phyloP scores from a whole-genome alignment of 352 stramenopile species.

The Pythium insidiosum region DNA sequence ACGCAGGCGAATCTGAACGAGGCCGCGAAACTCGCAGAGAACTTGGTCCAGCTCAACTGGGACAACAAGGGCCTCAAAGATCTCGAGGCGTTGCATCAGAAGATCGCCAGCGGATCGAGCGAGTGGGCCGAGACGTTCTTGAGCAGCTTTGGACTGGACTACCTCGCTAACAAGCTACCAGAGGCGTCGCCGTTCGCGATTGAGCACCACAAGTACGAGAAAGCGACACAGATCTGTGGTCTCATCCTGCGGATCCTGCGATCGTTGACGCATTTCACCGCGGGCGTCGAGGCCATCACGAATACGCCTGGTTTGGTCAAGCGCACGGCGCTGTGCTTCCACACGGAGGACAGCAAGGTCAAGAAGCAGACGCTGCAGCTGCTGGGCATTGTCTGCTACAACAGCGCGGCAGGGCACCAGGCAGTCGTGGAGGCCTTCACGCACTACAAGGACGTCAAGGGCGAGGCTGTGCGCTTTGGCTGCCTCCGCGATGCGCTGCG shows the following conservation, averaged over 20 bases:
- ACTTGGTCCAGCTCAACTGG: constrained; percentile 76
- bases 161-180: constrained; percentile 81
- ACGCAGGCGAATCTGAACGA: constrained; percentile 44
- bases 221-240: constrained; percentile 66
- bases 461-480: constrained; percentile 71
- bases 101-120: constrained; percentile 56
- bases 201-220: constrained; percentile 73
- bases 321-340: constrained; percentile 71
- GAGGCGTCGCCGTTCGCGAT: constrained; percentile 77
- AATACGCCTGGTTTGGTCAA: constrained; percentile 77
- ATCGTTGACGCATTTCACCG: constrained; percentile 72
- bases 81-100: constrained; percentile 55
- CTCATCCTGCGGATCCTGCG: constrained; percentile 69
- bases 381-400: constrained; percentile 82
- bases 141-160: constrained; percentile 67
- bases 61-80: constrained; percentile 74
- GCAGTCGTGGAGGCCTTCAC: constrained; percentile 77
- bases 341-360: constrained; percentile 74
- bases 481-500: constrained; percentile 76
- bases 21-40: constrained; percentile 61
- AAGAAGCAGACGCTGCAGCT: constrained; percentile 81
- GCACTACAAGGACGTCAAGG: constrained; percentile 81
- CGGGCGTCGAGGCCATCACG: constrained; percentile 74
- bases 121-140: constrained; percentile 80
- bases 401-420: constrained; percentile 72